phyloP scores from a whole-genome alignment of 2,329 filamentous ascomycete species.

The Arthrobotrys musiformis region DNA sequence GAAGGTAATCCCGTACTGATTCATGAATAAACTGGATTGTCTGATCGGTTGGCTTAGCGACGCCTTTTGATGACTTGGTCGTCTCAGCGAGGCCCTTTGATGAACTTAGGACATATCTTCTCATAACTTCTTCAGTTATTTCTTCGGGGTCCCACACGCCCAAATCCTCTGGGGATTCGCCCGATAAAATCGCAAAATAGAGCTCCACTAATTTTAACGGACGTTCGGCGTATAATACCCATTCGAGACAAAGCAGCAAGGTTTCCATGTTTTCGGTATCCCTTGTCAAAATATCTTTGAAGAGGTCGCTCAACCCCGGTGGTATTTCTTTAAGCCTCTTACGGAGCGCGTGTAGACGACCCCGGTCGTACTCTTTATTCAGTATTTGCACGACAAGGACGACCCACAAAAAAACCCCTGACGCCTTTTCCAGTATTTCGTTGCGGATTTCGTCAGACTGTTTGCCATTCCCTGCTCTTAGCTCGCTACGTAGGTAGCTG shows the following conservation, averaged over 20 bases:
- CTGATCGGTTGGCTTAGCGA: conserved; percentile 61
- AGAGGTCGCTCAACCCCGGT: conserved; percentile 62
- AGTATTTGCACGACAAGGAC: conserved; percentile 65
- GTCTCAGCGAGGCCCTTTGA: conserved; percentile 68
- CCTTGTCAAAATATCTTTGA: conserved; percentile 63
- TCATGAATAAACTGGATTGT: conserved; percentile 69
- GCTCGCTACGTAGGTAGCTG: conserved; percentile 61
- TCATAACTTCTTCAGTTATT: conserved; percentile 57
- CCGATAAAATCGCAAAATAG: conserved; percentile 62
- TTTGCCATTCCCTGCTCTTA: conserved; percentile 59
- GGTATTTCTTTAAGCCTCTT: conserved; percentile 63
- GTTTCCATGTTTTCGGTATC: conserved; percentile 61
- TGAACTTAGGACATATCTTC: conserved; percentile 62
- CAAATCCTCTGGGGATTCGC: conserved; percentile 55
- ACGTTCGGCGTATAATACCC: conserved; percentile 63
- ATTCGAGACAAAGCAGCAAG: conserved; percentile 63
- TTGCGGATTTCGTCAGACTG: conserved; percentile 58
- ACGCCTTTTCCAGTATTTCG: conserved; percentile 62
- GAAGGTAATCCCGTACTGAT: conserved; percentile 66
- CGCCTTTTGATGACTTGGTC: conserved; percentile 65
- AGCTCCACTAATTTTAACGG: conserved; percentile 62
- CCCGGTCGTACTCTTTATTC: conserved; percentile 63
- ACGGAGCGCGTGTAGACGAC: conserved; percentile 60
- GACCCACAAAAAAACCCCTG: conserved; percentile 66
- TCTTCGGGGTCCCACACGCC: conserved; percentile 58